These are phyloP conservation scores for Metarhizium album DNA, from an alignment of 2,329 filamentous ascomycete species.

Conservation along the genomic window DNA sequence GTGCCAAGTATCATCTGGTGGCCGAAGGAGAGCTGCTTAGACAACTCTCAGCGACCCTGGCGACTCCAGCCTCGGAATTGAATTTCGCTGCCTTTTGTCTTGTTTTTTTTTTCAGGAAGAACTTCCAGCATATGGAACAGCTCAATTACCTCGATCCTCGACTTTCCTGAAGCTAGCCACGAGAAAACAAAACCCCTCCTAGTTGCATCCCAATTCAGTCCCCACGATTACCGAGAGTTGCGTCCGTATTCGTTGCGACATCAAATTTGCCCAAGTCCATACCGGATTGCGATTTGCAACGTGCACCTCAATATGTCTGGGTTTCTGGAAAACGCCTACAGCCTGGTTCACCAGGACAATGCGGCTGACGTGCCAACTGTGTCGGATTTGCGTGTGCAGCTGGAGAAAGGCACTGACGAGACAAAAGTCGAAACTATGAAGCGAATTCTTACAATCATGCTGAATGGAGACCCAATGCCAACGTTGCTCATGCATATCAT, in stretches of 20 bases:
- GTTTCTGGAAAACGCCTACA: slow-evolving; percentile 92
- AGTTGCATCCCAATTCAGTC: neutral
- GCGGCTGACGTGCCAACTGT: slow-evolving; percentile 80
- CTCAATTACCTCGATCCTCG: neutral
- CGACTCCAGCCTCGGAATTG: slow-evolving; percentile 18
- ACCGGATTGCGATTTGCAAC: neutral
- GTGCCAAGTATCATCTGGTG: slow-evolving; percentile 10
- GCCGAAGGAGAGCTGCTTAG: slow-evolving; percentile 9
- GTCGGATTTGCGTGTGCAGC: slow-evolving; percentile 82
- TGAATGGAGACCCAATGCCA: slow-evolving; percentile 94
- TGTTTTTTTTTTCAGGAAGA: neutral
- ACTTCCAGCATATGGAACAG: slow-evolving; percentile 1
- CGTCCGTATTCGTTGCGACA: neutral
- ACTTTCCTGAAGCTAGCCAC: neutral
- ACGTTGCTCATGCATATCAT: slow-evolving; percentile 99
- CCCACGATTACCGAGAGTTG: neutral
- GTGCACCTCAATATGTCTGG: slow-evolving; percentile 50
- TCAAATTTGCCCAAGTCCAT: neutral
- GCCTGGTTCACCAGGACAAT: slow-evolving; percentile 96
- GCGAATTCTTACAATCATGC: slow-evolving; percentile 91
- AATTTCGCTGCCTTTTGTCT: slow-evolving; percentile 8
- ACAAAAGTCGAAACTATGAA: slow-evolving; percentile 93
- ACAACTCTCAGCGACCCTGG: slow-evolving; percentile 19
- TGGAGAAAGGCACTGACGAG: slow-evolving; percentile 91
- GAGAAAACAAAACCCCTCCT: too few relatives aligned